Evolutionary conservation across 345 rosid species (phyloP), one percentile per base, ranked within the genome.

Genomic region (Lumnitzera littorea): DNA sequence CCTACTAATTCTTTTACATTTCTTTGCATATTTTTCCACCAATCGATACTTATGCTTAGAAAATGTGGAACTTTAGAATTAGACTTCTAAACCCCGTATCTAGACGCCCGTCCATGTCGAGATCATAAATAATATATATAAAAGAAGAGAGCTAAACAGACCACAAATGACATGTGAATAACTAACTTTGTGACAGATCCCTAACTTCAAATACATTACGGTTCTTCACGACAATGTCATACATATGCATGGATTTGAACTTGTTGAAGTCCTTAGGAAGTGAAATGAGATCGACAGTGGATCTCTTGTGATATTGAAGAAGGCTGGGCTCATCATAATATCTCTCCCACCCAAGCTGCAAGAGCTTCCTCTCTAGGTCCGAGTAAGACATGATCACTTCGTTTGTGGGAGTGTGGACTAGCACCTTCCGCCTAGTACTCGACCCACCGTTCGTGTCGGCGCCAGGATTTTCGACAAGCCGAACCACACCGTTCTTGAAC

Each of bases 211-310:
- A 91, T 66, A 76, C 46, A 74, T 84, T 82, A 17, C 85, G 91
- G 60, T 86, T 88, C 64, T 91, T 84, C 60, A 88, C 89, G 41
- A 91, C 95, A 66, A 91, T 88, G 65, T 91, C 96, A 55, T 68
- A 91, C 98, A 91, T 91, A 70, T 91, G 91, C 74, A 81, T 68
- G 76, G 87, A 59, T 67, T 80, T 86, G 75, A 91, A 74, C 78
- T 58, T 84, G 73, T 16, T 70, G 66, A 88, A 91, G 67, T 91
- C 94, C 59, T 46, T 78, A 1, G 98, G 98, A 70, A 91, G 95
- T 15, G 91, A 84, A 69, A 91, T 86, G 67, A 86, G 86, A 62
- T 88, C 80, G 27, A 83, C 69, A 2, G 88, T 78, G 52, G 91
- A 81, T 50, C 78, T 41, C 68, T 88, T 88, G 61, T 86, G 96